Conservation (phyloP, 257 asterid genomes). For the Salvia miltiorrhiza region DNA sequence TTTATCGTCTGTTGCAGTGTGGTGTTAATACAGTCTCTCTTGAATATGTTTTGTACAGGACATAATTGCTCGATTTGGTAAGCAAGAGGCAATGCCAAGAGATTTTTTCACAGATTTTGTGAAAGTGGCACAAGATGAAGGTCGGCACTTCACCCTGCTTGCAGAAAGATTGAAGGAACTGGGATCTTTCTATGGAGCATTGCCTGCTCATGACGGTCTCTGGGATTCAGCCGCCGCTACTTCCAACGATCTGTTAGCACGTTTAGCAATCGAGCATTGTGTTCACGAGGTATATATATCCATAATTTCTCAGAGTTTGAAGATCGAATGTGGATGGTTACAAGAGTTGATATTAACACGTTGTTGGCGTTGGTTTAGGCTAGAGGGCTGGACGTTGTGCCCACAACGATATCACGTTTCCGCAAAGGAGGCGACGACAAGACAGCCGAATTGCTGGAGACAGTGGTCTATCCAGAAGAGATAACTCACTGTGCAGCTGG, state of each 20-base stretch:
- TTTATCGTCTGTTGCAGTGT: too few relatives aligned
- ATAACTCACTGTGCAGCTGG: conserved; percentile 95
- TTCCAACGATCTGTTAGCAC: conserved; percentile 72
- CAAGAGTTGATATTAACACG: too few relatives aligned
- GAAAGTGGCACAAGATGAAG: conserved; percentile 96
- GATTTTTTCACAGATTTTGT: conserved; percentile 93
- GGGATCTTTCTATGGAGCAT: conserved; percentile 89
- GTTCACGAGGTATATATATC: conserved; percentile 97
- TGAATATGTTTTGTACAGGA: too few relatives aligned
- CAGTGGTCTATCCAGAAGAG: conserved; percentile 86
- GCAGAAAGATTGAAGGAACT: conserved; percentile 74
- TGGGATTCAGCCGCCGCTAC: conserved; percentile 97
- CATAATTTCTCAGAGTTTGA: conserved; percentile 1
- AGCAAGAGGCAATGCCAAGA: conserved; percentile 80
- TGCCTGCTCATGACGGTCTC: conserved; percentile 95
- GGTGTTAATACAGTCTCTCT: too few relatives aligned
- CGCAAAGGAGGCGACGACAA: conserved; percentile 77
- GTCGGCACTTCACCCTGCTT: conserved; percentile 85
- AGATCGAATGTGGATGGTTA: too few relatives aligned
- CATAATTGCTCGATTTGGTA: conserved; percentile 91
- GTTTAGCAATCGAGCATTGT: conserved; percentile 88
- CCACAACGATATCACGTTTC: conserved; percentile 89
- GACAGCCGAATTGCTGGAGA: conserved; percentile 82
- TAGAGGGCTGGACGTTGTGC: conserved; percentile 93
- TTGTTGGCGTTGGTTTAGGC: conserved; percentile 34